Conservation (phyloP, 805 yeast genomes). For the Priceomyces castillae region DNA sequence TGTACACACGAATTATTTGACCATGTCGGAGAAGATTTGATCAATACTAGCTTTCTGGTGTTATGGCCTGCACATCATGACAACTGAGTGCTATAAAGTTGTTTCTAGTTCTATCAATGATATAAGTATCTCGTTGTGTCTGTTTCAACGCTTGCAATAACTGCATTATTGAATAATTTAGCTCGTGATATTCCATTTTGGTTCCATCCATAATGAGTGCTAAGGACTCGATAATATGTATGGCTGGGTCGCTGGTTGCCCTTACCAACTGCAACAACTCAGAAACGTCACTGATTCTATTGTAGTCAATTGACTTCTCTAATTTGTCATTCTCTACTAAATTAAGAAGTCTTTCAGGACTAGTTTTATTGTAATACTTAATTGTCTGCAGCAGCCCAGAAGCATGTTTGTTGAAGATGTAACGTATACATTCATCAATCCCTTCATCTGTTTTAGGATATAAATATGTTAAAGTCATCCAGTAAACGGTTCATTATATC, state of each 20-base stretch:
- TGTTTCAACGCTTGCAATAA: constrained; percentile 7
- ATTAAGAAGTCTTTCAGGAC: constrained; percentile 7
- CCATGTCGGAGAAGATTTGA: too few species aligned
- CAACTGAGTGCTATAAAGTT: constrained; percentile 1
- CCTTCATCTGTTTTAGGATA: constrained; percentile 2
- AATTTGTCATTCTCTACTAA: constrained; percentile 1
- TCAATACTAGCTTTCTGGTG: too few species aligned
- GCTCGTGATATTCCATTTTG: constrained; percentile 7
- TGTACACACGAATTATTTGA: too few species aligned
- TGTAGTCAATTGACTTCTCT: constrained; percentile 10
- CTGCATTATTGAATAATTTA: constrained; percentile 8
- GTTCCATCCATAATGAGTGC: constrained; percentile 6
- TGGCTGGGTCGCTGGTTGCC: not conserved
- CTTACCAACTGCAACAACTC: constrained; percentile 5
- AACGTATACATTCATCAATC: constrained; percentile 1
- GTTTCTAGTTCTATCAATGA: constrained; percentile 8
- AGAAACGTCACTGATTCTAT: constrained; percentile 6
- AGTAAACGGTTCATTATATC: not conserved
- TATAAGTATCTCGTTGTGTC: not conserved
- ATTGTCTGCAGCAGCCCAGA: not conserved
- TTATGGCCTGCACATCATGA: not conserved
- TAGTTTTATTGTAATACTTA: constrained; percentile 9
- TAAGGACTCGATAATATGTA: constrained; percentile 11
- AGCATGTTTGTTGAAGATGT: not conserved
- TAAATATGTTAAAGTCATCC: not conserved